Percentiles rank a stretch among this genome's conserved stretches.
phyloP scores from a whole-genome alignment of 2,329 filamentous ascomycete genomes.

The Aspergillus luchuensis region DNA sequence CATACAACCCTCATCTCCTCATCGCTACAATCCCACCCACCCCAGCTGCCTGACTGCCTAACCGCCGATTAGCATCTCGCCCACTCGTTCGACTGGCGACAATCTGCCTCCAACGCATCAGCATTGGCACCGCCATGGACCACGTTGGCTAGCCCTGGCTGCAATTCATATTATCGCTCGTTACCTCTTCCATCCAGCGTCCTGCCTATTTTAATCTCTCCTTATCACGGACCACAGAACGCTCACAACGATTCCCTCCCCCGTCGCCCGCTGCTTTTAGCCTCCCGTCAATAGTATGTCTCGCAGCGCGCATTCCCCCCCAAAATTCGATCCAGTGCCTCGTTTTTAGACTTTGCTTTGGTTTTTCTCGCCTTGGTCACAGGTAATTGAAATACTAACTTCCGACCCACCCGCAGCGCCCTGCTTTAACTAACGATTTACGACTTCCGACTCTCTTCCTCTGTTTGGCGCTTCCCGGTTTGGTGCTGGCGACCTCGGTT shows the following conservation, averaged over 20 bases:
- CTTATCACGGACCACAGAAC: not conserved
- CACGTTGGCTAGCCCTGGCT: constrained; percentile 27
- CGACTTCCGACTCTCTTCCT: constrained; percentile 13
- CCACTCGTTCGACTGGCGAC: constrained; percentile 16
- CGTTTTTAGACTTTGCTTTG: constrained; percentile 4
- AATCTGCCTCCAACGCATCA: constrained; percentile 18
- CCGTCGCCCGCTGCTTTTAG: not conserved
- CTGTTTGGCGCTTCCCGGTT: constrained; percentile 16
- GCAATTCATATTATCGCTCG: constrained; percentile 11
- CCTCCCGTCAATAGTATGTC: not conserved
- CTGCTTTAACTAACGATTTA: constrained; percentile 19
- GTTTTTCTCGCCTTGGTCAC: constrained; percentile 9
- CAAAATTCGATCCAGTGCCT: not conserved
- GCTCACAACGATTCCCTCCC: not conserved
- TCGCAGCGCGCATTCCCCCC: not conserved
- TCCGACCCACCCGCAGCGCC: constrained; percentile 7
- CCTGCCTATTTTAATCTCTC: constrained; percentile 7
- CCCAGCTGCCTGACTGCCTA: constrained; percentile 28
- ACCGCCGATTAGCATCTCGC: constrained; percentile 15
- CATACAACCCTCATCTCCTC: not conserved
- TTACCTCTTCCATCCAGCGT: not conserved
- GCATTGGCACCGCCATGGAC: constrained; percentile 28
- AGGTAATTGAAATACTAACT: constrained; percentile 1
- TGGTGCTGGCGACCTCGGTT: constrained; percentile 3
- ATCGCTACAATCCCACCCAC: not conserved